phyloP scores from a whole-genome alignment of 176 grass and related monocot genomes.

The Paspalum notatum region DNA sequence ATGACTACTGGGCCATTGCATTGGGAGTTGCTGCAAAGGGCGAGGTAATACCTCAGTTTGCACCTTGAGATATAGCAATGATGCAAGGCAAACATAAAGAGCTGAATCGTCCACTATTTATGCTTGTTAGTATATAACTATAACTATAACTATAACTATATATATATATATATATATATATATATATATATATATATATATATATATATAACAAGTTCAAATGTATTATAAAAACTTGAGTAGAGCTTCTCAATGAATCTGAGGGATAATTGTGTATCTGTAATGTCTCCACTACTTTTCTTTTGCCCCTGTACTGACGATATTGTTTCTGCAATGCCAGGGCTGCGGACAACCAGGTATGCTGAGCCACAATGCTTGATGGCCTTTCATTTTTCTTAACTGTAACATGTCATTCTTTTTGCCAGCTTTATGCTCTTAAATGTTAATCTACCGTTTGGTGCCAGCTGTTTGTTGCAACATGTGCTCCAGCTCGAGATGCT shows the following conservation, averaged over 20 bases:
- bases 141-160: too few relatives aligned
- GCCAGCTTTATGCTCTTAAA: neutral
- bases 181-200: too few relatives aligned
- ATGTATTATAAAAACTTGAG: neutral
- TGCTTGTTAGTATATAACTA: neutral
- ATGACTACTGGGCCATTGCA: conserved; percentile 98
- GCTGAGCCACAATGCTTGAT: neutral
- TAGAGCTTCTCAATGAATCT: neutral
- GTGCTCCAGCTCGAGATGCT: conserved; percentile 71
- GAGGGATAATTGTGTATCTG: neutral
- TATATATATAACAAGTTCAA: neutral
- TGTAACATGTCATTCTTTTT: neutral
- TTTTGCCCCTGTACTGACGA: conserved; percentile 36
- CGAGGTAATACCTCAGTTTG: conserved; percentile 64
- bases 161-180: too few relatives aligned
- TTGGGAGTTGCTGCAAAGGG: conserved; percentile 96
- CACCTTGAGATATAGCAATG: neutral
- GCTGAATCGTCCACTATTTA: neutral
- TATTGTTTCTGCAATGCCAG: conserved; percentile 50
- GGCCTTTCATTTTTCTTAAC: neutral
- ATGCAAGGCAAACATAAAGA: neutral
- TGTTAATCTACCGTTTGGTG: conserved; percentile 17
- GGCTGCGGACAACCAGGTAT: conserved; percentile 90
- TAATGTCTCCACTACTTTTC: conserved; percentile 8
- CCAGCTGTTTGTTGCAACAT: conserved; percentile 78